phyloP scores from a whole-genome alignment of 1,284 basidiomycete genomes.

The Cryptococcus neoformans region DNA sequence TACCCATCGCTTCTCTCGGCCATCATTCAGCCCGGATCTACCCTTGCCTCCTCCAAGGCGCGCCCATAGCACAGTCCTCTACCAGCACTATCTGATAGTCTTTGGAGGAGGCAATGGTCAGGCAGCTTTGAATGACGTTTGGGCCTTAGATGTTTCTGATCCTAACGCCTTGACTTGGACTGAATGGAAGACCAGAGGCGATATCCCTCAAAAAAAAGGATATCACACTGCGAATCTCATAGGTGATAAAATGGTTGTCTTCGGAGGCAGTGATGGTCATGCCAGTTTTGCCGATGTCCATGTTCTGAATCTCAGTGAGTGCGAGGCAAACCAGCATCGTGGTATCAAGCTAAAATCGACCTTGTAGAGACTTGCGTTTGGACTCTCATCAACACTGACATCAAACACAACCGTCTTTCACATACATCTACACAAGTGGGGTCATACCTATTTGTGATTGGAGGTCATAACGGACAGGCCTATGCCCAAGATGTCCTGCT shows the following conservation, averaged over 20 bases:
- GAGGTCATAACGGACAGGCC: conserved; percentile 76
- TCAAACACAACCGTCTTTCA: conserved; percentile 68
- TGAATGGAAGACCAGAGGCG: conserved; percentile 52
- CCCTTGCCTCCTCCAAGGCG: conserved; percentile 65
- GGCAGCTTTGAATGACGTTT: conserved; percentile 83
- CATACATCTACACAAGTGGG: conserved; percentile 88
- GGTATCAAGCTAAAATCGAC: background rate
- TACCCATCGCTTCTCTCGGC: conserved; percentile 62
- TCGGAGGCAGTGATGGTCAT: conserved; percentile 52
- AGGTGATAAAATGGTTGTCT: conserved; percentile 60
- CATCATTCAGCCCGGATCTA: conserved; percentile 30
- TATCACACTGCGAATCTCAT: conserved; percentile 89
- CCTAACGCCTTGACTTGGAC: conserved; percentile 49
- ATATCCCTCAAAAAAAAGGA: conserved; percentile 61
- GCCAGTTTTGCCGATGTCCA: conserved; percentile 80
- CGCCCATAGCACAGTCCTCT: conserved; percentile 79
- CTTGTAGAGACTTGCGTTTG: conserved; percentile 64
- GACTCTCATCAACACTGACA: conserved; percentile 60
- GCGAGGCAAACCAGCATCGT: background rate
- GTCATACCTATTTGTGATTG: conserved; percentile 85
- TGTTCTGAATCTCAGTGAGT: conserved; percentile 76
- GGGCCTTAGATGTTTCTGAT: conserved; percentile 66
- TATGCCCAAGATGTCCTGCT: conserved; percentile 77
- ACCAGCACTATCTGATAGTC: conserved; percentile 70
- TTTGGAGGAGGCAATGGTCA: conserved; percentile 91